Conservation (phyloP, 495 filamentous ascomycete species). For the Durotheca rogersii region DNA sequence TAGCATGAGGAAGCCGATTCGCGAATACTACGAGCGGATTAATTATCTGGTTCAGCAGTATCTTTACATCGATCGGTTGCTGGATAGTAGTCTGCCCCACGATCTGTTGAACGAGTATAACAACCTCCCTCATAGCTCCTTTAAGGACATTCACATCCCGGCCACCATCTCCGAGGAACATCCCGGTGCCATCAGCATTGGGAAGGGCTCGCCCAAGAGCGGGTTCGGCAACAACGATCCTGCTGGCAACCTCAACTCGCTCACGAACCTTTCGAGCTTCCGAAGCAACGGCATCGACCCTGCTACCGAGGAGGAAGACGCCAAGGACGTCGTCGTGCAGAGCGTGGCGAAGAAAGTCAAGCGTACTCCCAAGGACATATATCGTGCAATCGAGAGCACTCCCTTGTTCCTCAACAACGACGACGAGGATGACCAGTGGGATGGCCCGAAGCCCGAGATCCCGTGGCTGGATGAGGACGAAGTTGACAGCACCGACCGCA, state of each 20-base stretch:
- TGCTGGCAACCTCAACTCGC: conserved; percentile 1
- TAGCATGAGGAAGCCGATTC: conserved; percentile 64
- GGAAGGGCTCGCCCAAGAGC: conserved; percentile 10
- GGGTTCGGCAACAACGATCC: neutral
- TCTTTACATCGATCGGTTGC: conserved; percentile 84
- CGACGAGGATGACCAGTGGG: conserved; percentile 32
- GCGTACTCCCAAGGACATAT: conserved; percentile 78
- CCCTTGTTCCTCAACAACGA: conserved; percentile 58
- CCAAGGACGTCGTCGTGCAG: conserved; percentile 7
- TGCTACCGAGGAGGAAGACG: conserved; percentile 24
- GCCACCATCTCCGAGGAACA: conserved; percentile 57
- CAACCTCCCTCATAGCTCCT: conserved; percentile 45
- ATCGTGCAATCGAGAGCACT: conserved; percentile 70
- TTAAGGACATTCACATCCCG: conserved; percentile 53
- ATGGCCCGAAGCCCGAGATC: conserved; percentile 46
- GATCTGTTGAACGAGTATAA: conserved; percentile 85
- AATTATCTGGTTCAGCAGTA: conserved; percentile 85
- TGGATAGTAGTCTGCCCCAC: conserved; percentile 85
- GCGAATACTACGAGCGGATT: conserved; percentile 79
- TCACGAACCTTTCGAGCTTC: conserved; percentile 16
- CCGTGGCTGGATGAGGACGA: conserved; percentile 55
- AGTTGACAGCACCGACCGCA: conserved; percentile 62
- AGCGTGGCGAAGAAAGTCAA: conserved; percentile 54
- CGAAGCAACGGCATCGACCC: conserved; percentile 19
- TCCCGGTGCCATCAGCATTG: conserved; percentile 9